Evolutionary conservation across 2,329 filamentous ascomycete species (phyloP).

Genomic region (Periconia sp.): DNA sequence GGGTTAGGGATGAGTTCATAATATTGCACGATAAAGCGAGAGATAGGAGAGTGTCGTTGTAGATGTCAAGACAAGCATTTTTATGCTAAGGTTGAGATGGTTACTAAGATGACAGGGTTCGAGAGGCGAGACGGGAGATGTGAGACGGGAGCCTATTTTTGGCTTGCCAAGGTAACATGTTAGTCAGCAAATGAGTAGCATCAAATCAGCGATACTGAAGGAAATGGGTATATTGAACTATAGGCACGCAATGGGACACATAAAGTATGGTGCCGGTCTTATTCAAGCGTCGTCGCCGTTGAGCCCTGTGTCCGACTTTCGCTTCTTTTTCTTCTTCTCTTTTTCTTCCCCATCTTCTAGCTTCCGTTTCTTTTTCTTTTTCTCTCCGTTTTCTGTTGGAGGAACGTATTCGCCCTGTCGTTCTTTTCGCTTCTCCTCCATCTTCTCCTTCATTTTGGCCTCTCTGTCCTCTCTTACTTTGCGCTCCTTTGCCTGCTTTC

Average conservation of each 20-base stretch:
- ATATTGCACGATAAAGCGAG: too few relatives aligned
- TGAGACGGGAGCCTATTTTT: conserved; percentile 14
- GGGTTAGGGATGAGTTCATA: too few relatives aligned
- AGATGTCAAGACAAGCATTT: conserved; percentile 2
- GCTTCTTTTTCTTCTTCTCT: conserved; percentile 48
- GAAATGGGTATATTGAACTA: conserved; percentile 18
- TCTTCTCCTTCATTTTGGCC: conserved; percentile 85
- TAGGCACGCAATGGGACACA: too few relatives aligned
- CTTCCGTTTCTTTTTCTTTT: conserved; percentile 51
- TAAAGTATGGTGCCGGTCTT: too few relatives aligned
- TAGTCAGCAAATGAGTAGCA: conserved; percentile 9
- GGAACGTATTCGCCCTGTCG: conserved; percentile 85
- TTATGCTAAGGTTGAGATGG: not conserved
- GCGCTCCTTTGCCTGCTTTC: conserved; percentile 89
- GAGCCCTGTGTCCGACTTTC: conserved; percentile 30
- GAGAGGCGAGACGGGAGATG: conserved; percentile 16
- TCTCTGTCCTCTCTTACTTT: conserved; percentile 78
- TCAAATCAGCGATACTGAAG: not conserved
- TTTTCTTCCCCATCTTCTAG: conserved; percentile 58
- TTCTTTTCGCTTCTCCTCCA: conserved; percentile 85
- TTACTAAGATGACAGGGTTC: not conserved
- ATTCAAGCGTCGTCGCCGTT: conserved; percentile 32
- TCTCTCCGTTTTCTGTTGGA: conserved; percentile 74
- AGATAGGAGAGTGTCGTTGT: not conserved
- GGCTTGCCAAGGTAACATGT: conserved; percentile 2